These are phyloP conservation scores for Candida morakotiae DNA, from an alignment of 805 yeast species.

Conservation along the genomic window DNA sequence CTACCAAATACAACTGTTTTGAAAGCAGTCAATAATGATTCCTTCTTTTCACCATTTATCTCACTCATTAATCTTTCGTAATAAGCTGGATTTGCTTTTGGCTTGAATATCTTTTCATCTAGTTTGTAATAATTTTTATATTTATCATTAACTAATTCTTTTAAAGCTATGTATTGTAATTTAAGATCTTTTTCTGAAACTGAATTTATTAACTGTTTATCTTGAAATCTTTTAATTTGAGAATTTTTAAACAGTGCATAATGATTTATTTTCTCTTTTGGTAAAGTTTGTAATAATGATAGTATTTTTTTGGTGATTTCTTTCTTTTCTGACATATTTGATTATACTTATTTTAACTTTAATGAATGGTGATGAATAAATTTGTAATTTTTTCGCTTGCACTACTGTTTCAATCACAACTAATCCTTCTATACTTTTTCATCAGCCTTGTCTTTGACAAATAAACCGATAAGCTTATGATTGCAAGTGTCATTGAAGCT, in stretches of 20 bases:
- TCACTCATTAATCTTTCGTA: slow-evolving; percentile 69
- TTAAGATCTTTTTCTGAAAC: slow-evolving; percentile 48
- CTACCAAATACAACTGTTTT: slow-evolving; percentile 71
- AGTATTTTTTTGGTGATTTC: slow-evolving; percentile 58
- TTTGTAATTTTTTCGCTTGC: not conserved
- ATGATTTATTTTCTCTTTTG: slow-evolving; percentile 65
- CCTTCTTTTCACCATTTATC: slow-evolving; percentile 67
- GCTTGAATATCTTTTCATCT: slow-evolving; percentile 62
- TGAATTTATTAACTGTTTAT: slow-evolving; percentile 33
- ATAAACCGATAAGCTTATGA: too few relatives aligned
- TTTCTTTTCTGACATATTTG: slow-evolving; percentile 29
- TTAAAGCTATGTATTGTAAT: slow-evolving; percentile 56
- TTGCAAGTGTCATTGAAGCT: too few relatives aligned
- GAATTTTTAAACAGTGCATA: slow-evolving; percentile 65
- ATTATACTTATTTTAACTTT: too few relatives aligned
- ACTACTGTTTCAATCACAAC: not conserved
- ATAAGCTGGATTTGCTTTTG: slow-evolving; percentile 83
- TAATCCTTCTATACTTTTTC: too few relatives aligned
- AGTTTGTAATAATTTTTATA: slow-evolving; percentile 60
- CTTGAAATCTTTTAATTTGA: slow-evolving; percentile 46
- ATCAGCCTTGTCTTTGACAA: too few relatives aligned
- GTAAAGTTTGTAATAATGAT: slow-evolving; percentile 55
- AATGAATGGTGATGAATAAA: slow-evolving; percentile 2
- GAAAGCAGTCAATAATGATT: slow-evolving; percentile 59
- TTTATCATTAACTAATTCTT: slow-evolving; percentile 55